Percentiles rank a stretch among this genome's conserved stretches.
Conservation (phyloP, 2,329 filamentous ascomycete genomes). For the Stemphylium beticola region DNA sequence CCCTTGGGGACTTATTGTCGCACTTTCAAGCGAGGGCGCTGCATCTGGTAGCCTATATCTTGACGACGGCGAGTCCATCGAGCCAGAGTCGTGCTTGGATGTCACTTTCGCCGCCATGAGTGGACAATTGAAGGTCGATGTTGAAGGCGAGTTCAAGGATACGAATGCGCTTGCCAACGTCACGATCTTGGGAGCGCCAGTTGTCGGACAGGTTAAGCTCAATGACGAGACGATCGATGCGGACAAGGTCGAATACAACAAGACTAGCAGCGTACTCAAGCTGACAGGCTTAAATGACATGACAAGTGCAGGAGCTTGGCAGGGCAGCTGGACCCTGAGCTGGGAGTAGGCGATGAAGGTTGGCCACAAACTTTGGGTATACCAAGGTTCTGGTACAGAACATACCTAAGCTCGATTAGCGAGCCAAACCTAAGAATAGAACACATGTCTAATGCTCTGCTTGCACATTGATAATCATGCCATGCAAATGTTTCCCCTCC, state of each 20-base stretch:
- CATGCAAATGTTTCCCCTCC: too few relatives aligned
- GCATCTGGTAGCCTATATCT: slow-evolving; percentile 71
- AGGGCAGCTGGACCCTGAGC: slow-evolving; percentile 61
- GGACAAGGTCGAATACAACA: slow-evolving; percentile 58
- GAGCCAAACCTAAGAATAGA: neutral
- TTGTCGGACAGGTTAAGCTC: slow-evolving; percentile 51
- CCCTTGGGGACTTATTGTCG: slow-evolving; percentile 71
- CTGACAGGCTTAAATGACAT: slow-evolving; percentile 58
- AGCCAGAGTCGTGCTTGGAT: slow-evolving; percentile 61
- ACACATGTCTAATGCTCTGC: neutral
- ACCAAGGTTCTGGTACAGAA: too few relatives aligned
- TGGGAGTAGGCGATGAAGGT: slow-evolving; percentile 54
- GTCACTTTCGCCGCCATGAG: slow-evolving; percentile 58
- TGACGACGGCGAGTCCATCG: slow-evolving; percentile 75
- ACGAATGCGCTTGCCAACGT: slow-evolving; percentile 66
- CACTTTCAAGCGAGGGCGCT: slow-evolving; percentile 60
- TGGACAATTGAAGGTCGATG: slow-evolving; percentile 56
- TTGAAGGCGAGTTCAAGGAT: slow-evolving; percentile 62
- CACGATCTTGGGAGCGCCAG: slow-evolving; percentile 65
- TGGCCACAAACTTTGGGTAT: neutral
- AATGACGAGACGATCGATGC: slow-evolving; percentile 56
- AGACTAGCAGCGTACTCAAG: slow-evolving; percentile 55
- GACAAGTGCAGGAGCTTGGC: slow-evolving; percentile 65
- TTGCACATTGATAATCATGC: too few relatives aligned
- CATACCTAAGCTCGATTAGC: neutral